phyloP scores from a whole-genome alignment of 1,284 basidiomycete species.

The Apiotrichum laibachii region DNA sequence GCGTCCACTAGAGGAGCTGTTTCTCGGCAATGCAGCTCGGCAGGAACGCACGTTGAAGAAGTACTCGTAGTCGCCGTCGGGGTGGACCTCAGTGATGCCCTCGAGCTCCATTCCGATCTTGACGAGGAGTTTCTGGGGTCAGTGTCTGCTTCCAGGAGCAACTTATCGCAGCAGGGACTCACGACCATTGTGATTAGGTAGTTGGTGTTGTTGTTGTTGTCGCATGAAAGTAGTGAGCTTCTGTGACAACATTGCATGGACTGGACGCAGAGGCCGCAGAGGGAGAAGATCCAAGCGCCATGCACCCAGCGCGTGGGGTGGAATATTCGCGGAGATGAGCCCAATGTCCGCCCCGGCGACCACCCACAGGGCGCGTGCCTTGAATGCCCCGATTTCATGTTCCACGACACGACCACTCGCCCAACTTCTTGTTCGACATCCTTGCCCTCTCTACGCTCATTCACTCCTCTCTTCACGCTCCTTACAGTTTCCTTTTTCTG shows the following conservation, averaged over 20 bases:
- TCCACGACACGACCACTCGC: neutral
- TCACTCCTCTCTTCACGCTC: neutral
- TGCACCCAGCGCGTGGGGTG: neutral
- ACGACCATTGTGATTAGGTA: slow-evolving; percentile 16
- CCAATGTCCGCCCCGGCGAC: neutral
- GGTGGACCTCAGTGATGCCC: slow-evolving; percentile 45
- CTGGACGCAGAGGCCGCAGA: too few relatives aligned
- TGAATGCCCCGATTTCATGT: neutral
- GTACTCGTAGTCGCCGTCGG: slow-evolving; percentile 47
- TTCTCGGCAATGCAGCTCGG: neutral
- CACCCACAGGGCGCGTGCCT: too few relatives aligned
- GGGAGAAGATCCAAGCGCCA: too few relatives aligned
- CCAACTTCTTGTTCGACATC: neutral
- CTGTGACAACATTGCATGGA: too few relatives aligned
- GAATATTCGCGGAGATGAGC: neutral
- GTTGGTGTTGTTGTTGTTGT: neutral
- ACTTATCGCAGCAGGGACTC: neutral
- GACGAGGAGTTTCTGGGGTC: slow-evolving; percentile 46
- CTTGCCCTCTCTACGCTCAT: neutral
- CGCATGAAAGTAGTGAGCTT: too few relatives aligned
- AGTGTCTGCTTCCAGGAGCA: neutral
- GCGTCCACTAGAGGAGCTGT: too few relatives aligned
- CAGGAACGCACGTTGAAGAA: slow-evolving; percentile 42
- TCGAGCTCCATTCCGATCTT: slow-evolving; percentile 50
- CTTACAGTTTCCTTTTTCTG: neutral